Conservation (phyloP, 2,329 filamentous ascomycete genomes). For the Pseudogymnoascus pannorum region DNA sequence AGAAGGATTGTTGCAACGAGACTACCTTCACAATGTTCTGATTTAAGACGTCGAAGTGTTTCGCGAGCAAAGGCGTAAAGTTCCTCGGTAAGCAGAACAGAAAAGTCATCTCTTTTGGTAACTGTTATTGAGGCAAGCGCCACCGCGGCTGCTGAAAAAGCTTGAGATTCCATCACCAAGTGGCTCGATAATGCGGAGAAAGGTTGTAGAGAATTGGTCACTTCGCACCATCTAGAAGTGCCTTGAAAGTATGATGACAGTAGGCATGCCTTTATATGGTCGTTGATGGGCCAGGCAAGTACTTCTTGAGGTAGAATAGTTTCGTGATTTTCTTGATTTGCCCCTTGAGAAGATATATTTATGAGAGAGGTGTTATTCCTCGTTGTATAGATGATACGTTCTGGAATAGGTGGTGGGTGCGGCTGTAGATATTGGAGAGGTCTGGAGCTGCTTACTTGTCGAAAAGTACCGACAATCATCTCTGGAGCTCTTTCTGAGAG, state of each 20-base stretch:
- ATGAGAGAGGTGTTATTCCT: neutral
- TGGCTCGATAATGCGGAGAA: neutral
- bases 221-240: neutral
- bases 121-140: neutral
- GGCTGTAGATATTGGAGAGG: neutral
- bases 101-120: neutral
- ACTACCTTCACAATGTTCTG: neutral
- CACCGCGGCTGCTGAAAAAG: neutral
- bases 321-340: neutral
- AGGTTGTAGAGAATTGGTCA: neutral
- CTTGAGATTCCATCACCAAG: neutral
- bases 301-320: neutral
- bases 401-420: neutral
- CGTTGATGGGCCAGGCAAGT: neutral
- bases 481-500: neutral
- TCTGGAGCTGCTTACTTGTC: neutral
- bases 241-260: neutral
- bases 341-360: neutral
- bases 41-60: neutral
- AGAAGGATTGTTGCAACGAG: neutral
- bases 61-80: neutral
- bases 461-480: neutral
- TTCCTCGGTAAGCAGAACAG: neutral
- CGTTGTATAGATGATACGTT: neutral
- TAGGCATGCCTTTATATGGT: neutral